Conservation (phyloP, 1,284 basidiomycete genomes). For the Xanthoconium separans region DNA sequence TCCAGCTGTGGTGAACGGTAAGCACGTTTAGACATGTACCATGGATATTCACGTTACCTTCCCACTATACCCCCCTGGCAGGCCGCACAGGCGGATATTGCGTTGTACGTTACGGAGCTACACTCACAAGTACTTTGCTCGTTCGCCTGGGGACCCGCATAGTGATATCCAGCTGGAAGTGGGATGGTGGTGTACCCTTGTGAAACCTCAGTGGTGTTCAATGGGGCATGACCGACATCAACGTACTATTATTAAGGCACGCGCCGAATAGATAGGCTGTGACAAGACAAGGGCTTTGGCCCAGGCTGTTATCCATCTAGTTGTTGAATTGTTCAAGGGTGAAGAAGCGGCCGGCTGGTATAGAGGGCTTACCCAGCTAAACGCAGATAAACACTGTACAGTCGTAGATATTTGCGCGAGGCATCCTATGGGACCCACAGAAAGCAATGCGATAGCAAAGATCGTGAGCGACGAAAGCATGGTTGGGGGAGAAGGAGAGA, state of each 20-base stretch:
- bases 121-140: slow-evolving; percentile 30
- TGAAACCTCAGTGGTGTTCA: not conserved
- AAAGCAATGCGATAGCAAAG: slow-evolving; percentile 17
- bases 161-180: slow-evolving; percentile 17
- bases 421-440: slow-evolving; percentile 8
- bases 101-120: slow-evolving; percentile 33
- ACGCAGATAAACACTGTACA: slow-evolving; percentile 23
- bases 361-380: slow-evolving; percentile 25
- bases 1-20: slow-evolving; percentile 28
- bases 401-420: slow-evolving; percentile 19
- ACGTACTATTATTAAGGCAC: slow-evolving; percentile 33
- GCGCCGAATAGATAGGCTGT: slow-evolving; percentile 32
- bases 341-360: not conserved
- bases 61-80: slow-evolving; percentile 30
- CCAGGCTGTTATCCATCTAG: slow-evolving; percentile 34
- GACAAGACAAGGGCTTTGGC: slow-evolving; percentile 37
- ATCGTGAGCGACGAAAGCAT: slow-evolving; percentile 14
- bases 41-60: slow-evolving; percentile 6
- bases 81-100: slow-evolving; percentile 33
- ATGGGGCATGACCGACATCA: not conserved
- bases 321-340: not conserved
- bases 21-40: not conserved
- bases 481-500: not conserved
- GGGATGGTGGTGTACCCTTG: slow-evolving; percentile 23
- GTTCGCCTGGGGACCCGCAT: slow-evolving; percentile 23